phyloP scores from a whole-genome alignment of 2,329 filamentous ascomycete species.

The Ophiostoma pallidulum region DNA sequence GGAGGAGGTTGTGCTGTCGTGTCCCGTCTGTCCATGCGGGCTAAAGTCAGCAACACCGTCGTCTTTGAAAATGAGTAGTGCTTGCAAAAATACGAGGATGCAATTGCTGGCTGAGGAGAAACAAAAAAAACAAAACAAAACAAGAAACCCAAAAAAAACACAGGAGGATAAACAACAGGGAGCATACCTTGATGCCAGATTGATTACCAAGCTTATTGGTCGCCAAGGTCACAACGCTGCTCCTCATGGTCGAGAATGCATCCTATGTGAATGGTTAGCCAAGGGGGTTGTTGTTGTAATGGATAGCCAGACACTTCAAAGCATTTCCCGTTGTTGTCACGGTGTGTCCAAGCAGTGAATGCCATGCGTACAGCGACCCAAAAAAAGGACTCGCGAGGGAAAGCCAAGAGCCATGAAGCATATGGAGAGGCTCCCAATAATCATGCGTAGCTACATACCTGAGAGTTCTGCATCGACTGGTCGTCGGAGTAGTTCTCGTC shows the following conservation, averaged over 20 bases:
- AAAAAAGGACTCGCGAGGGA: no score
- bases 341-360: no score
- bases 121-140: neutral
- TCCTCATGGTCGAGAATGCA: conserved; percentile 26
- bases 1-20: conserved; percentile 28
- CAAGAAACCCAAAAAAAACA: neutral
- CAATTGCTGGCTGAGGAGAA: no score
- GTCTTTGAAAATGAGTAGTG: no score
- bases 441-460: conserved; percentile 21
- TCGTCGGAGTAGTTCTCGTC: conserved; percentile 33
- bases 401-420: no score
- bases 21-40: no score
- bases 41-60: conserved; percentile 31
- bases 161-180: neutral
- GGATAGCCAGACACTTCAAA: no score
- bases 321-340: no score
- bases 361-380: no score
- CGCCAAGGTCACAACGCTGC: conserved; percentile 37
- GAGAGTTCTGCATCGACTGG: conserved; percentile 20
- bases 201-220: conserved; percentile 49
- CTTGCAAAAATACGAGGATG: no score
- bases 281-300: no score
- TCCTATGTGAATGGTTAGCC: conserved; percentile 7
- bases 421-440: no score
- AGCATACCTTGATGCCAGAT: conserved; percentile 40